These are phyloP conservation scores for Lachnellula subtilissima DNA, from an alignment of 2,329 filamentous ascomycete genomes.

Conservation along the genomic window DNA sequence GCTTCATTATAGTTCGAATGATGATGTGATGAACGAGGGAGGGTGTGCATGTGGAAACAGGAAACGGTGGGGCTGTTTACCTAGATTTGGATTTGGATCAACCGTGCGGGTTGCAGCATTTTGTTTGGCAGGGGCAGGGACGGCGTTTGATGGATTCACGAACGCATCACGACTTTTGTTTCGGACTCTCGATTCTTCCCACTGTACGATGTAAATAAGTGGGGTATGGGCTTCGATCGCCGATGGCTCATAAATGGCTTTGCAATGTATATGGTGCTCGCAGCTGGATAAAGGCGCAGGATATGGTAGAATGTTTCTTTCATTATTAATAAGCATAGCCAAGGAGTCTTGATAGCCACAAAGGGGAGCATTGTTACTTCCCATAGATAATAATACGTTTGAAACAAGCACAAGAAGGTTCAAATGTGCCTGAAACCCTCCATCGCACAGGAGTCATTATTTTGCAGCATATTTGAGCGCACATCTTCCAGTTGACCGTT, in stretches of 20 bases:
- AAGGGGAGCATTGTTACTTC: background rate
- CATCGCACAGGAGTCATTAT: background rate
- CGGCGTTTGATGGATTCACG: slow-evolving; percentile 11
- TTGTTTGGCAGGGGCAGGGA: slow-evolving; percentile 15
- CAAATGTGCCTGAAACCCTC: background rate
- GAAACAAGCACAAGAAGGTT: background rate
- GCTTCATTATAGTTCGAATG: background rate
- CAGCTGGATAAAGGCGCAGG: background rate
- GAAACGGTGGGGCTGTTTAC: slow-evolving; percentile 5
- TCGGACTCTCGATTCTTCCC: background rate
- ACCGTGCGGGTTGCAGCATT: slow-evolving; percentile 21
- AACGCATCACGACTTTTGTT: slow-evolving; percentile 8
- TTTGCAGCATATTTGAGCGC: background rate
- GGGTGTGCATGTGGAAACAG: background rate
- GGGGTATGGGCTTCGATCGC: background rate
- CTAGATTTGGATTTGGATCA: slow-evolving; percentile 13
- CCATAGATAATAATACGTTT: slow-evolving; percentile 1
- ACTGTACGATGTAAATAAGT: slow-evolving; percentile 1
- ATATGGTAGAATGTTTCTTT: slow-evolving; percentile 6
- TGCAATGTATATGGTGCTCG: slow-evolving; percentile 6
- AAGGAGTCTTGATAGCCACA: slow-evolving; percentile 7
- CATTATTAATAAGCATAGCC: slow-evolving; percentile 14
- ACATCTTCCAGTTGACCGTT: background rate
- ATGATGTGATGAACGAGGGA: background rate
- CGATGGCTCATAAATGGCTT: background rate